phyloP scores from a whole-genome alignment of 306 rosid species.

The Sicyos edulis region DNA sequence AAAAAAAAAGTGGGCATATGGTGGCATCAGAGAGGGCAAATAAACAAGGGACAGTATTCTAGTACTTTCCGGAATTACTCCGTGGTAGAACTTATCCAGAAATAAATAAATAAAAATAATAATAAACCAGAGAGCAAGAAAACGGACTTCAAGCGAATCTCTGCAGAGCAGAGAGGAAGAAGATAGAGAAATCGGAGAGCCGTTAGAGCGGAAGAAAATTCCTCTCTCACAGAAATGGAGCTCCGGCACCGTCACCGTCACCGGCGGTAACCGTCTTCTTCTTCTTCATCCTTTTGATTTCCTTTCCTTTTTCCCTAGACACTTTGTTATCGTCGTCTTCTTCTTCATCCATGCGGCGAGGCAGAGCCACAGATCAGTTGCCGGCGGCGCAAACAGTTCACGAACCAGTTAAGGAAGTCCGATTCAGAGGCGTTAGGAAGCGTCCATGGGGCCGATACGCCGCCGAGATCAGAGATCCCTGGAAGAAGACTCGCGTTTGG shows the following conservation, averaged over 20 bases:
- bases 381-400: conserved; percentile 12
- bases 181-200: neutral
- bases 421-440: conserved; percentile 80
- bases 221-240: conserved; percentile 22
- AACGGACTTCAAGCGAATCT: conserved; percentile 18
- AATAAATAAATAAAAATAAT: neutral
- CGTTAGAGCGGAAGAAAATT: neutral
- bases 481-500: conserved; percentile 83
- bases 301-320: neutral
- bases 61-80: neutral
- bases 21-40: no score
- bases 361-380: conserved; percentile 35
- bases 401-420: conserved; percentile 36
- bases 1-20: no score
- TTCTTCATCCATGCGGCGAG: conserved; percentile 53
- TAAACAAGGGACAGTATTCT: neutral
- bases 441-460: conserved; percentile 94
- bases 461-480: conserved; percentile 91
- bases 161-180: neutral
- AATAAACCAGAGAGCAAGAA: neutral
- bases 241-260: conserved; percentile 24
- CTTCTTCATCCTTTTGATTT: neutral
- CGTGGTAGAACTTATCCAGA: conserved; percentile 1
- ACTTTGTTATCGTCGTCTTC: neutral
- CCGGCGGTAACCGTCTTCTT: conserved; percentile 17